Conservation (phyloP, 805 yeast genomes). For the Myxozyma monticola region DNA sequence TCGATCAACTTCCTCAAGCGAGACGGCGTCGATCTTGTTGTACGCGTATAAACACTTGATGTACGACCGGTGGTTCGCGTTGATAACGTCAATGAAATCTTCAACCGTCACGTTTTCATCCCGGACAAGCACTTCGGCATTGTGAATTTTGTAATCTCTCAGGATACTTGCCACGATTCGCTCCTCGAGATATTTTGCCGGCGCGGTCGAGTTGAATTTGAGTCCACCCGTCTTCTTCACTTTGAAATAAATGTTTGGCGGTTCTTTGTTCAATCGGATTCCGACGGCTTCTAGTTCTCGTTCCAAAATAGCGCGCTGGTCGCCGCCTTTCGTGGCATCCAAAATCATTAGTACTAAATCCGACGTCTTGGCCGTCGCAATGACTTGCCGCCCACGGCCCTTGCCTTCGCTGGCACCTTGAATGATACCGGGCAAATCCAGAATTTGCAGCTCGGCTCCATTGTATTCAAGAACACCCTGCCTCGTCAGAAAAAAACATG, state of each 20-base stretch:
- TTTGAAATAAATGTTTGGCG: conserved; percentile 77
- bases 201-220: conserved; percentile 74
- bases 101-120: conserved; percentile 90
- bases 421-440: conserved; percentile 97
- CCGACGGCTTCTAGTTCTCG: conserved; percentile 92
- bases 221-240: conserved; percentile 89
- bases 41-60: conserved; percentile 90
- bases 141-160: conserved; percentile 64
- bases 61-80: conserved; percentile 82
- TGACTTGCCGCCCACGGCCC: conserved; percentile 96
- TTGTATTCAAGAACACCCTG: conserved; percentile 85
- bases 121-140: conserved; percentile 87
- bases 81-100: conserved; percentile 87
- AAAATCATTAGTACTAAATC: conserved; percentile 89
- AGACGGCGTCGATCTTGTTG: conserved; percentile 93
- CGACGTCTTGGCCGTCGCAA: conserved; percentile 89
- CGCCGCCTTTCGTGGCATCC: conserved; percentile 92
- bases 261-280: conserved; percentile 76
- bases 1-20: conserved; percentile 89
- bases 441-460: conserved; percentile 95
- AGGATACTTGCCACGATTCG: conserved; percentile 73
- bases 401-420: conserved; percentile 96
- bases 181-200: conserved; percentile 80
- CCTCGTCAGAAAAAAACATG: neutral
- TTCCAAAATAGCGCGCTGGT: conserved; percentile 84